Evolutionary conservation across 2,329 filamentous ascomycete genomes (phyloP).

Genomic region (Sphaceloma murrayae): DNA sequence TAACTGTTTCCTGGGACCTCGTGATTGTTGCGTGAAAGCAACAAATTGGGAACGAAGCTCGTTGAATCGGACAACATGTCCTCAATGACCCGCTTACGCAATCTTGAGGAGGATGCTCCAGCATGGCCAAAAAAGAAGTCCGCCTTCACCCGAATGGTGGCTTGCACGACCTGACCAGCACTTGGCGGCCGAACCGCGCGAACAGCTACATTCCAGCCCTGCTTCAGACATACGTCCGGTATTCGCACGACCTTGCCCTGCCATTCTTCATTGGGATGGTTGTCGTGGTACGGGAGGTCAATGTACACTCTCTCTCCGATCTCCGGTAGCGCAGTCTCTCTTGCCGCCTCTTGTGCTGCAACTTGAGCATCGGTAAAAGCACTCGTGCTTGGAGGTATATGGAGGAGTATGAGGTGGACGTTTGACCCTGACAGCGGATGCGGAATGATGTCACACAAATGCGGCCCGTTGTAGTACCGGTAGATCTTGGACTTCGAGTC

Average conservation of each 20-base stretch:
- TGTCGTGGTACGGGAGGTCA: background rate
- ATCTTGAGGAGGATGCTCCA: background rate
- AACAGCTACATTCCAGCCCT: background rate
- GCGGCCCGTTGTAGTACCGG: background rate
- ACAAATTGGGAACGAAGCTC: background rate
- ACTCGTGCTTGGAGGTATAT: too few species aligned
- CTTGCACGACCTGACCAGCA: background rate
- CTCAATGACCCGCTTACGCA: background rate
- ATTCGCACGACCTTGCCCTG: background rate
- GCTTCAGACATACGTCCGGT: background rate
- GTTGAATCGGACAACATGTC: background rate
- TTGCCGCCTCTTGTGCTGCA: background rate
- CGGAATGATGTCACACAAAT: background rate
- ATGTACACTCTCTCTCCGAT: background rate
- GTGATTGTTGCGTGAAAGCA: background rate
- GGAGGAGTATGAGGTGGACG: background rate
- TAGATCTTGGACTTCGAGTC: background rate
- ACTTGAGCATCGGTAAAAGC: too few species aligned
- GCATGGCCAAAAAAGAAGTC: background rate
- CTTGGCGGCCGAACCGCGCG: background rate
- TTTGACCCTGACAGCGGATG: background rate
- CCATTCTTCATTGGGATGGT: background rate
- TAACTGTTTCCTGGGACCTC: background rate
- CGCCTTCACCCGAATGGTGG: background rate
- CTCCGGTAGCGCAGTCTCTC: background rate